A percentile compares a stretch with the other conserved stretches of the same genome.
phyloP scores from a whole-genome alignment of 2,329 filamentous ascomycete genomes.

The Cladosporium colombiae region DNA sequence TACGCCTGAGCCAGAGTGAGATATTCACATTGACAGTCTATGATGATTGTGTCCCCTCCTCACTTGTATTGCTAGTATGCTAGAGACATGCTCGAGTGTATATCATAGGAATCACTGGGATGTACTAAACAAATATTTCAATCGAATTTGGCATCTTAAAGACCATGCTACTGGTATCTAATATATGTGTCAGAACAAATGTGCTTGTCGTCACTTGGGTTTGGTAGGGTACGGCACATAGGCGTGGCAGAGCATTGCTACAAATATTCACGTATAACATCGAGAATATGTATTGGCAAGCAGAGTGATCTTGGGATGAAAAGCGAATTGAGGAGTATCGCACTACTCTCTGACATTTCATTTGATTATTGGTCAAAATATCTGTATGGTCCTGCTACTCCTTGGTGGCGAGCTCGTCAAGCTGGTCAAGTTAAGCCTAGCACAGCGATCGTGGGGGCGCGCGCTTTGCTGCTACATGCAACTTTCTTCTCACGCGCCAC shows the following conservation, averaged over 20 bases:
- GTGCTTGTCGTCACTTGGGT: not conserved
- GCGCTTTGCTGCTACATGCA: not conserved
- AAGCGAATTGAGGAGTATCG: not conserved
- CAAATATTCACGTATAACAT: not conserved
- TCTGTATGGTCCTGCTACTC: not conserved
- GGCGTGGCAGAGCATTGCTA: not conserved
- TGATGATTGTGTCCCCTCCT: not conserved
- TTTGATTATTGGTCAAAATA: not conserved
- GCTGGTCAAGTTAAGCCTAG: not conserved
- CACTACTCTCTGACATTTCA: not conserved
- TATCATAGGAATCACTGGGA: not conserved
- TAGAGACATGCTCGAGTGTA: not conserved
- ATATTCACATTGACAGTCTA: not conserved
- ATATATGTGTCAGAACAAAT: not conserved
- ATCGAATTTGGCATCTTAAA: not conserved
- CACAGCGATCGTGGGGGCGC: not conserved
- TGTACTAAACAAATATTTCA: not conserved
- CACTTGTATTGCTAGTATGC: not conserved
- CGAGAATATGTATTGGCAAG: not conserved
- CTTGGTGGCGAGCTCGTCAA: not conserved
- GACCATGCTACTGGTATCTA: not conserved
- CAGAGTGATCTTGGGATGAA: not conserved
- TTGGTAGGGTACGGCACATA: not conserved
- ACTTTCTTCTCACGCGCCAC: conserved; percentile 4
- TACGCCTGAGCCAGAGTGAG: not conserved